These are phyloP conservation scores for Mycosphaerella sp. DNA, from an alignment of 2,329 filamentous ascomycete genomes.

Conservation along the genomic window DNA sequence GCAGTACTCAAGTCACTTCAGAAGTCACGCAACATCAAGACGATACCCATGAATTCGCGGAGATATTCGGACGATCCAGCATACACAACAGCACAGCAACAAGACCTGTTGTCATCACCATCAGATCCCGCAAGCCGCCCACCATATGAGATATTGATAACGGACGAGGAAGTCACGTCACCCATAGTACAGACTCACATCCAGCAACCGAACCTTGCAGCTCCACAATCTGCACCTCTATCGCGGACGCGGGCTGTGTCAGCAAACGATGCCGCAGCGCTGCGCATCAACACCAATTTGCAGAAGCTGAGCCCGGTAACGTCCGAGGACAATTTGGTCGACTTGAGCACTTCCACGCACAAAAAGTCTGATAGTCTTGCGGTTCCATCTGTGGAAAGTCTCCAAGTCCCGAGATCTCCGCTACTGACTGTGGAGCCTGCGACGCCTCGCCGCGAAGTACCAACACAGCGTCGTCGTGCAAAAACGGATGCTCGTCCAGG, in stretches of 20 bases:
- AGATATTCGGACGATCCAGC: constrained; percentile 61
- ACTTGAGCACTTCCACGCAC: constrained; percentile 1
- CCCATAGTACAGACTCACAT: constrained; percentile 5
- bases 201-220: constrained; percentile 4
- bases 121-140: constrained; percentile 39
- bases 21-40: constrained; percentile 68
- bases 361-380: constrained; percentile 9
- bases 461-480: constrained; percentile 10
- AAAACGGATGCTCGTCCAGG: constrained; percentile 8
- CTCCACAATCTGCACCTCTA: constrained; percentile 22
- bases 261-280: constrained; percentile 49
- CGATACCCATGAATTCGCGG: constrained; percentile 61
- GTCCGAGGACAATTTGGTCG: constrained; percentile 14
- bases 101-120: constrained; percentile 42
- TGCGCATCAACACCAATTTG: constrained; percentile 40
- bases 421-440: constrained; percentile 17
- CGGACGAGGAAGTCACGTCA: constrained; percentile 9
- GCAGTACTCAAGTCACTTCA: constrained; percentile 84
- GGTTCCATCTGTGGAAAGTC: constrained; percentile 3
- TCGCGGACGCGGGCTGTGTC: constrained; percentile 49
- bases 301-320: constrained; percentile 14
- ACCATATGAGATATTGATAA: constrained; percentile 17
- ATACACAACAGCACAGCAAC: constrained; percentile 40
- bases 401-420: constrained; percentile 8
- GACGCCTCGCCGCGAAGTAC: constrained; percentile 15